Evolutionary conservation across 2,329 filamentous ascomycete species (phyloP).

Genomic region (Monosporascus sp.): DNA sequence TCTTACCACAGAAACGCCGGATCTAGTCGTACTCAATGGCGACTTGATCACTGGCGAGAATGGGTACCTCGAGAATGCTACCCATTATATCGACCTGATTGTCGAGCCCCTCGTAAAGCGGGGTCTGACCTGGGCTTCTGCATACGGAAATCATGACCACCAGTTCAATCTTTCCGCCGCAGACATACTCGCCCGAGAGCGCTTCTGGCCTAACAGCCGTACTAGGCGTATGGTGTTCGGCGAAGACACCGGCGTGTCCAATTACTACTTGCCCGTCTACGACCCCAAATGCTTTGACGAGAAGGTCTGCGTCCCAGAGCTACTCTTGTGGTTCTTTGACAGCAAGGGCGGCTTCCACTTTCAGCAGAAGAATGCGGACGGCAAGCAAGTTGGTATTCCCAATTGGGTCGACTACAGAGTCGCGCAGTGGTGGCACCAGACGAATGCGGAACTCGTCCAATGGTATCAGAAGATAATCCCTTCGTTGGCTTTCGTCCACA

Average conservation of each 20-base stretch:
- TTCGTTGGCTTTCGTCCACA: slow-evolving; percentile 44
- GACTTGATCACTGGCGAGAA: slow-evolving; percentile 68
- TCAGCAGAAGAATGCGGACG: slow-evolving; percentile 28
- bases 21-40: slow-evolving; percentile 64
- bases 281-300: slow-evolving; percentile 25
- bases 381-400: slow-evolving; percentile 28
- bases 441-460: slow-evolving; percentile 23
- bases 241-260: slow-evolving; percentile 34
- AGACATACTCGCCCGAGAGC: slow-evolving; percentile 37
- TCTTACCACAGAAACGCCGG: slow-evolving; percentile 49
- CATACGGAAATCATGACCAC: slow-evolving; percentile 68
- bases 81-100: slow-evolving; percentile 52
- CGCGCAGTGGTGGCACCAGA: slow-evolving; percentile 38
- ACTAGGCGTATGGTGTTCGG: slow-evolving; percentile 35
- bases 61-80: slow-evolving; percentile 48
- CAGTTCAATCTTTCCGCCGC: slow-evolving; percentile 50
- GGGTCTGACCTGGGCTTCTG: slow-evolving; percentile 56
- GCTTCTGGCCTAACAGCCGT: slow-evolving; percentile 30
- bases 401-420: slow-evolving; percentile 41
- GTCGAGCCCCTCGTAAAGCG: slow-evolving; percentile 52
- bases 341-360: slow-evolving; percentile 52
- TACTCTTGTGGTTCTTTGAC: slow-evolving; percentile 70
- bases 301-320: slow-evolving; percentile 29
- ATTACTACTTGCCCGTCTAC: slow-evolving; percentile 43
- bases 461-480: slow-evolving; percentile 32